phyloP scores from a whole-genome alignment of 169 alveolate species.

The Ophryocystis elektroscirrha region DNA sequence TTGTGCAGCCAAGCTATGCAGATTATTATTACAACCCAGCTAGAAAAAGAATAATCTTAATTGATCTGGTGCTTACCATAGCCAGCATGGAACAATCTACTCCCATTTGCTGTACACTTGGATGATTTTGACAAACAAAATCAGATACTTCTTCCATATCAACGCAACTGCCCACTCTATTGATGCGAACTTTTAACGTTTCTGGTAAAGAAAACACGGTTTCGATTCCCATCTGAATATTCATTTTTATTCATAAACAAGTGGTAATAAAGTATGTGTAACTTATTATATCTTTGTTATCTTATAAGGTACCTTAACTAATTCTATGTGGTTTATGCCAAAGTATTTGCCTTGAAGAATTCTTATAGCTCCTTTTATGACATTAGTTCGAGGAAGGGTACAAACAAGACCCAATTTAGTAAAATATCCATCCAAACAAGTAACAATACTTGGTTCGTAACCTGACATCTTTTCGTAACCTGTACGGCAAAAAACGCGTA shows the following conservation, averaged over 20 bases:
- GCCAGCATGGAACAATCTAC: conserved; percentile 25
- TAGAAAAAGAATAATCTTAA: too few species aligned
- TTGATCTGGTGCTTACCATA: too few species aligned
- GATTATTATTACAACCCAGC: conserved; percentile 17
- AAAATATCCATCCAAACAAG: too few species aligned
- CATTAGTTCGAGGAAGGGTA: too few species aligned
- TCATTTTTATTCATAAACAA: neutral
- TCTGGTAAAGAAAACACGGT: neutral
- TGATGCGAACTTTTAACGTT: neutral
- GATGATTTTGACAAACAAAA: conserved; percentile 28
- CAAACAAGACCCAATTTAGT: conserved; percentile 14
- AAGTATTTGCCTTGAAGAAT: conserved; percentile 3
- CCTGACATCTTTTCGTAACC: conserved; percentile 7
- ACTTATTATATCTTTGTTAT: neutral
- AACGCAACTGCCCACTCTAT: neutral
- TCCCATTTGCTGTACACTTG: conserved; percentile 28
- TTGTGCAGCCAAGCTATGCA: conserved; percentile 15
- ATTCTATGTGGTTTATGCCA: conserved; percentile 7
- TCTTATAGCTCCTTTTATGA: conserved; percentile 11
- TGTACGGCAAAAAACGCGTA: conserved; percentile 10
- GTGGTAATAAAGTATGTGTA: neutral
- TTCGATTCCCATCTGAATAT: neutral
- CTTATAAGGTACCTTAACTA: conserved; percentile 7
- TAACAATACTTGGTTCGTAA: conserved; percentile 8
- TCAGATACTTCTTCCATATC: neutral